Conservation (phyloP, 2,329 filamentous ascomycete species). For the Simplicillium sp. region DNA sequence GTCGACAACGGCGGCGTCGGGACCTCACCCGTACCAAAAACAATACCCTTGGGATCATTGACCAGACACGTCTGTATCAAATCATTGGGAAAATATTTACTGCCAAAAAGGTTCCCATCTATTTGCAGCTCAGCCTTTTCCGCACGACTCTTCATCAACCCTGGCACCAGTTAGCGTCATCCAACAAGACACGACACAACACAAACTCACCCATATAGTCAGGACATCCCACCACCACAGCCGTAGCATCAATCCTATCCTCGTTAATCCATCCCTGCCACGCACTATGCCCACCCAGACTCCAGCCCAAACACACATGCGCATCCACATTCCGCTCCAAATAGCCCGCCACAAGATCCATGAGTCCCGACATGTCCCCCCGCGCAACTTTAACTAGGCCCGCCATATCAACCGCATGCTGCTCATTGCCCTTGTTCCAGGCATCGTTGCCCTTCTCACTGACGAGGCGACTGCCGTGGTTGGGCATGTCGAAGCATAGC, state of each 20-base stretch:
- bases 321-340: constrained; percentile 43
- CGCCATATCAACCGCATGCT: constrained; percentile 90
- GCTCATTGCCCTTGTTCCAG: constrained; percentile 70
- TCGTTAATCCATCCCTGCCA: constrained; percentile 81
- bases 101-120: constrained; percentile 63
- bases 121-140: constrained; percentile 48
- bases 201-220: constrained; percentile 64
- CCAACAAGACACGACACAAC: not conserved
- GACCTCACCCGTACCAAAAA: constrained; percentile 47
- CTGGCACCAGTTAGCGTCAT: constrained; percentile 16
- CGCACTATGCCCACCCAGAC: constrained; percentile 75
- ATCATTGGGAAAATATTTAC: constrained; percentile 62
- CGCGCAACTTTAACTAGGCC: constrained; percentile 64
- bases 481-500: constrained; percentile 82
- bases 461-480: constrained; percentile 71
- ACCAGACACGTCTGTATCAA: constrained; percentile 54
- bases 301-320: constrained; percentile 73
- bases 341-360: constrained; percentile 71
- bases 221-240: constrained; percentile 79
- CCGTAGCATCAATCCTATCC: constrained; percentile 64
- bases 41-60: constrained; percentile 65
- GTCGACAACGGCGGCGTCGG: constrained; percentile 19
- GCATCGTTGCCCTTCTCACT: constrained; percentile 60
- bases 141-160: constrained; percentile 70
- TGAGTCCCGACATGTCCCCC: constrained; percentile 62